Evolutionary conservation across 768 basidiomycete genomes (phyloP), one percentile per base, ranked within the genome.

Genomic region (Russula emetica): DNA sequence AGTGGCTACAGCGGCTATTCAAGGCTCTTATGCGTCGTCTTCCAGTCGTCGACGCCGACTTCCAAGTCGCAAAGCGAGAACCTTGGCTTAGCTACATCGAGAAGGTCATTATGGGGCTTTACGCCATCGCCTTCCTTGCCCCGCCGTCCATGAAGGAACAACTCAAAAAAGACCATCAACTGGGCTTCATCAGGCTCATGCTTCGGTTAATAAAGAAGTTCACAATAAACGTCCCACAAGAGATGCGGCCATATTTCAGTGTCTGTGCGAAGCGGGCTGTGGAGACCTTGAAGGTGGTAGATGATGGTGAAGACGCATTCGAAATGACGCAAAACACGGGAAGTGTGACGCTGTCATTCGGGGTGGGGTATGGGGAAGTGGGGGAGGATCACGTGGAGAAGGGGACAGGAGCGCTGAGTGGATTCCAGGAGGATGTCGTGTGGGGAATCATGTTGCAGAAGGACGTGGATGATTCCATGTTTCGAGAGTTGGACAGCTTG

Each of bases 41-140:
- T n/a, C 96, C 96, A 6, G 74, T 97, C 53, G 74, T 82, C 28
- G 87, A 90, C 62, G 73, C 78, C 20, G 94, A 97, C 74, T 90
- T 92, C 72, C 76, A 85, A 70, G 74, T 88, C 66, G 75, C 84
- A 68, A 74, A 77, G 59, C 79, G 84, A 66, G 87, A 91, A 70
- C 70, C 76, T 24, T 93, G 90, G 86, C 73, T 94, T 51, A 83
- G 85, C 47, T 89, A 92, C 73, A 75, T 91, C 66, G 91, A 95
- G 78, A 90, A 89, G 68, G 76, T 80, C 58, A 79, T 89, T 52
- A 84, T 94, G 79, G 82, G 83, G n/a, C 81, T 97, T 47, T 98
- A 97, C 76, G 87, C 87, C 42, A 77, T 98, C 66, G 84, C 87
- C 26, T 98, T 94, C 78, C 78, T 95, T 60, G 84, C 93, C 3